Percentiles rank a stretch among this genome's conserved stretches.
phyloP scores from a whole-genome alignment of 257 asterid genomes.

The Solanum corneliomulleri region DNA sequence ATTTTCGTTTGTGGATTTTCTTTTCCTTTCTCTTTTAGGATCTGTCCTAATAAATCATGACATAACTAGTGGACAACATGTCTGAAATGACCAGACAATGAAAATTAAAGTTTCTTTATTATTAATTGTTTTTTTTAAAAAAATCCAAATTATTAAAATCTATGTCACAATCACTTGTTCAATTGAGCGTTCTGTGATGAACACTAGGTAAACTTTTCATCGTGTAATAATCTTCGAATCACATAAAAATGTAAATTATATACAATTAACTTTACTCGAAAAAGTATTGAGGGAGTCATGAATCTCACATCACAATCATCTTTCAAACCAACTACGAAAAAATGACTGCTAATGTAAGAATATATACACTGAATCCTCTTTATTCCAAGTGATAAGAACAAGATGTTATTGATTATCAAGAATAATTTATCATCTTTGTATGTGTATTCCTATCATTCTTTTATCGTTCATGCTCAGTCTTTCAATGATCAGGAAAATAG shows the following conservation, averaged over 20 bases:
- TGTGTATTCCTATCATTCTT: too few species aligned
- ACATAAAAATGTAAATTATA: background rate
- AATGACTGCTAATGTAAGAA: background rate
- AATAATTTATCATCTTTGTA: background rate
- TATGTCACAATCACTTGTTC: background rate
- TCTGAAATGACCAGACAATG: constrained; percentile 8
- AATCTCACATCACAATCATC: too few species aligned
- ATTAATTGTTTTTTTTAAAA: background rate
- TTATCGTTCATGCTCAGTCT: too few species aligned
- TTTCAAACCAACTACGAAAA: too few species aligned
- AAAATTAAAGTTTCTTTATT: background rate
- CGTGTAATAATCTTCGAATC: too few species aligned
- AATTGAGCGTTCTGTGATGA: background rate
- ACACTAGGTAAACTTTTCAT: too few species aligned
- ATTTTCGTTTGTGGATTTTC: background rate
- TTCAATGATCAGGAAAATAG: too few species aligned
- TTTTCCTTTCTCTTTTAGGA: background rate
- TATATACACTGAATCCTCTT: background rate
- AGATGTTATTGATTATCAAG: background rate
- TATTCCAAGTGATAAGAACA: background rate
- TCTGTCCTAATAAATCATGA: background rate
- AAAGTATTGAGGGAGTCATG: background rate
- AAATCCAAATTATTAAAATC: too few species aligned
- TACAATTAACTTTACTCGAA: background rate
- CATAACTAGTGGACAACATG: constrained; percentile 6